Evolutionary conservation across 31 red algal species (phyloP).

Genomic region (Asparagopsis taxiformis): DNA sequence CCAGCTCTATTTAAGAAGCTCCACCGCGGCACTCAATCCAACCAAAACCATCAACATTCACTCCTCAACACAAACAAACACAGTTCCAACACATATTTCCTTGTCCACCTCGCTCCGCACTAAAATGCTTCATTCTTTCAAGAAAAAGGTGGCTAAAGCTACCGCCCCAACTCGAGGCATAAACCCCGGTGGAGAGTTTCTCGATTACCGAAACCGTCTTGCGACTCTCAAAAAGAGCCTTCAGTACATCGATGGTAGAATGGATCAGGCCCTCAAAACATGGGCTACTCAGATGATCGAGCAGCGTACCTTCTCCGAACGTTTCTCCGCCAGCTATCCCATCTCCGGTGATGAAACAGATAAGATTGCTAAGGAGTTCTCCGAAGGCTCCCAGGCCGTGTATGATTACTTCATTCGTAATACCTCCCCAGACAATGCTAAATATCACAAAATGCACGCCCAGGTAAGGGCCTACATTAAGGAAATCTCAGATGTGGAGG

Average conservation of each 20-base stretch:
- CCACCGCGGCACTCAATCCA: too few relatives aligned
- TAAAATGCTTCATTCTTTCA: constrained; percentile 32
- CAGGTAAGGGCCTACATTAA: constrained; percentile 26
- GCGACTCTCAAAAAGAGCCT: constrained; percentile 10
- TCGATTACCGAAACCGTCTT: constrained; percentile 25
- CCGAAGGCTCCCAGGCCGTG: not conserved
- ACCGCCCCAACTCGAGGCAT: constrained; percentile 17
- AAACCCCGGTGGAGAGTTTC: constrained; percentile 15
- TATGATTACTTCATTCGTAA: constrained; percentile 22
- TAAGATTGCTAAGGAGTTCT: constrained; percentile 12
- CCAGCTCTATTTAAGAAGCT: too few relatives aligned
- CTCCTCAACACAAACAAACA: too few relatives aligned
- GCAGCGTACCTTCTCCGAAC: constrained; percentile 13
- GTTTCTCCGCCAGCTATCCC: constrained; percentile 19
- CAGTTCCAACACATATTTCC: too few relatives aligned
- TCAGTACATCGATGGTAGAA: not conserved
- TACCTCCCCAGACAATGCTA: not conserved
- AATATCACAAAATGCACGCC: constrained; percentile 22
- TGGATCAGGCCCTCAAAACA: constrained; percentile 10
- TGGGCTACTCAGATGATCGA: constrained; percentile 21
- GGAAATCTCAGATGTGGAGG: constrained; percentile 22
- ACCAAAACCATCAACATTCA: too few relatives aligned
- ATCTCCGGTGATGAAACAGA: constrained; percentile 20
- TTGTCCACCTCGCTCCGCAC: too few relatives aligned
- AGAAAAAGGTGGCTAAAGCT: constrained; percentile 17